Evolutionary conservation across 345 rosid genomes (phyloP), one percentile per base, ranked within the genome.

Genomic region (Excoecaria agallocha): DNA sequence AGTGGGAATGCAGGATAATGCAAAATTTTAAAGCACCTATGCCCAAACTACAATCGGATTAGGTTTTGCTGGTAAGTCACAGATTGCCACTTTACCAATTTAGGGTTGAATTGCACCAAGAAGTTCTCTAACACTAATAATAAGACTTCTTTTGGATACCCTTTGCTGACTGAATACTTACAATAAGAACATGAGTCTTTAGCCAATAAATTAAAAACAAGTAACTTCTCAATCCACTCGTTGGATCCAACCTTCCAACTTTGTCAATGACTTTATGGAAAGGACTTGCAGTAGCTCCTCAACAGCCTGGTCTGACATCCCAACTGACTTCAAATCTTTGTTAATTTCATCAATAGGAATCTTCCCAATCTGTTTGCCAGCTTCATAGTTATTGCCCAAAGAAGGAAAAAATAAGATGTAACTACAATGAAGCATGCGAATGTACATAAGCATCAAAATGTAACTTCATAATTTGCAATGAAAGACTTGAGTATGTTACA

Each of bases 261-360:
- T 76, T 69, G 83, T 82, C 81, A 95, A 79, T 4, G 96, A 94
- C 78, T 89, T 94, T 71, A 90, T 74, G 45, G 97, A 87, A 72
- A 91, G 91, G 19, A 94, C 93, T 78, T 83, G 89, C 66, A 92
- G 83, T 70, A 92, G 83, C 80, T 92, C 89, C 61, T 86, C 89
- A 73, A 87, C 74, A 46, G 89, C 94, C 71, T 83, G 87, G 64
- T 87, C 88, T 6, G 96, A 84, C 76, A 94, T 80, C 25, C 98
- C 97, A 58, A 76, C 82, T 51, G 83, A 78, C 57, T 75, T 86
- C 82, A 92, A 83, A 73, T 95, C 97, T 71, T 79, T 88, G 83
- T 88, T 95, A 54, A 92, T 86, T 58, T 85, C 98, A 82, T 89
- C 90, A 9, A 84, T 38, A 45, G 96, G 92, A 46, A 91, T 82